Conservation (phyloP, 768 basidiomycete species). For the Lactarius quietus region DNA sequence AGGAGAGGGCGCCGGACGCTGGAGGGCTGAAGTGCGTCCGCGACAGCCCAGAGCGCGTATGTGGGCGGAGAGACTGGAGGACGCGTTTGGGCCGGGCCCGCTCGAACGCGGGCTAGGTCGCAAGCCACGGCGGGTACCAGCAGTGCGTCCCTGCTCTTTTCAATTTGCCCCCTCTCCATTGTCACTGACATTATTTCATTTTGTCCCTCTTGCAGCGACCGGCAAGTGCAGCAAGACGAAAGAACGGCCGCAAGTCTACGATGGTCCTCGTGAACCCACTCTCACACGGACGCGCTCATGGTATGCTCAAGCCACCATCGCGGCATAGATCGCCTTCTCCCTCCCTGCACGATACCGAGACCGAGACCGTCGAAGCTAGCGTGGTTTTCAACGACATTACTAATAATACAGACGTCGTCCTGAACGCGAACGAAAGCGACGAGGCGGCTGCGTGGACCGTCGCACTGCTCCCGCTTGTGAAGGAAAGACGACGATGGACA, state of each 20-base stretch:
- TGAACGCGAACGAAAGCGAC: neutral
- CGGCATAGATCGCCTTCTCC: neutral
- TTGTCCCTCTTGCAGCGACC: constrained; percentile 3
- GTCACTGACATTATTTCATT: neutral
- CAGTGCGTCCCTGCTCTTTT: constrained; percentile 3
- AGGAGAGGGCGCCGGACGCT: neutral
- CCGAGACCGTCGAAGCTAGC: too few species aligned
- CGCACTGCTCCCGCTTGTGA: constrained; percentile 16
- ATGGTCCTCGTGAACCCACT: neutral
- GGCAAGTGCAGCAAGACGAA: neutral
- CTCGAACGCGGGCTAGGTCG: constrained; percentile 21
- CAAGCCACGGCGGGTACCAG: constrained; percentile 19
- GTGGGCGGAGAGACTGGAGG: constrained; percentile 22
- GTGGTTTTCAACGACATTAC: neutral
- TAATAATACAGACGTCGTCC: neutral
- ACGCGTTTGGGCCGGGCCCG: constrained; percentile 21
- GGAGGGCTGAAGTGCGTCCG: constrained; percentile 13
- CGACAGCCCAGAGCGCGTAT: constrained; percentile 11
- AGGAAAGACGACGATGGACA: constrained; percentile 10
- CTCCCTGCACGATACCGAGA: neutral
- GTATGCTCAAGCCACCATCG: constrained; percentile 10
- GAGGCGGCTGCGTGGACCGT: constrained; percentile 16
- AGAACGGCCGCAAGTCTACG: too few species aligned
- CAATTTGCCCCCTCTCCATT: too few species aligned
- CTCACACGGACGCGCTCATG: neutral